phyloP scores from a whole-genome alignment of 2,329 filamentous ascomycete genomes.

The Fusarium sp. region DNA sequence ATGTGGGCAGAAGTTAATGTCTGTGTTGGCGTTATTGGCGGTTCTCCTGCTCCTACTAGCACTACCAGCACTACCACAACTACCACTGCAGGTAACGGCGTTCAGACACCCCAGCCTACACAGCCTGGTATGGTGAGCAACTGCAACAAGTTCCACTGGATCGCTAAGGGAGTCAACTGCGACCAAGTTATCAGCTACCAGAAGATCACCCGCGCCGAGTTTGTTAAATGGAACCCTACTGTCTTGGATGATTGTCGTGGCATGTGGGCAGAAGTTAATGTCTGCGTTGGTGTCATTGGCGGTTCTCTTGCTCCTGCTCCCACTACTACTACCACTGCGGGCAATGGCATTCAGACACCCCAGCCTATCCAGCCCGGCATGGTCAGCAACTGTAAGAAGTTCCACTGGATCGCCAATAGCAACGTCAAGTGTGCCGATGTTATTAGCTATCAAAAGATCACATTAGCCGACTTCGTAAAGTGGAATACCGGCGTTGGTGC shows the following conservation, averaged over 20 bases:
- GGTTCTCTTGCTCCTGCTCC: neutral
- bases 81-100: neutral
- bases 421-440: too few relatives aligned
- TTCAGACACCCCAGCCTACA: neutral
- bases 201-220: neutral
- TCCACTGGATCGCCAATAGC: neutral
- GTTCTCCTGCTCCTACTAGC: neutral
- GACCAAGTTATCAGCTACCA: neutral
- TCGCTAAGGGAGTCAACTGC: neutral
- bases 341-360: neutral
- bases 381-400: neutral
- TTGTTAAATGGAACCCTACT: neutral
- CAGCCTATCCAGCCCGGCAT: neutral
- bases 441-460: neutral
- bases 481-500: too few relatives aligned
- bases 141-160: slow-evolving; percentile 1
- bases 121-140: neutral
- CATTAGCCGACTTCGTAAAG: neutral
- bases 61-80: neutral
- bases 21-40: slow-evolving; percentile 2
- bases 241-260: neutral
- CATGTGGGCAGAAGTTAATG: slow-evolving; percentile 2
- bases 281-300: slow-evolving; percentile 1
- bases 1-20: slow-evolving; percentile 6
- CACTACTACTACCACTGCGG: neutral